Percentiles rank a stretch among this genome's conserved stretches.
These are phyloP conservation scores for Fraxinus dipetala DNA, from an alignment of 305 asterid species.

Conservation along the genomic window DNA sequence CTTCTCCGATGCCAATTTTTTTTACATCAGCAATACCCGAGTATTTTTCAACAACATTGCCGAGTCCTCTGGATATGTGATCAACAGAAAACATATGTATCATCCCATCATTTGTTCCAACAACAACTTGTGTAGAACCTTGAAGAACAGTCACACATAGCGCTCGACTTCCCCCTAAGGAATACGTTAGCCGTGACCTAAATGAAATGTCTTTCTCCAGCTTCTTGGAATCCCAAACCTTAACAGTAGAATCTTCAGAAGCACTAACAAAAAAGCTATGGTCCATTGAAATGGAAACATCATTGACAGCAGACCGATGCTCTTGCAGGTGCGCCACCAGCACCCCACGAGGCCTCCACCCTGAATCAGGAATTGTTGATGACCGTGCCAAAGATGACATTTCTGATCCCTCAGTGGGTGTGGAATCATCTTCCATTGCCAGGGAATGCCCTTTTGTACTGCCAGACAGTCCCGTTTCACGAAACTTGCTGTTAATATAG, in stretches of 20 bases:
- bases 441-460: slow-evolving; percentile 59
- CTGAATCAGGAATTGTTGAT: slow-evolving; percentile 86
- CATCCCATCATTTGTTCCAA: slow-evolving; percentile 90
- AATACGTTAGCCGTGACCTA: slow-evolving; percentile 88
- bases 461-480: slow-evolving; percentile 61
- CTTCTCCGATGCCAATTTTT: slow-evolving; percentile 66
- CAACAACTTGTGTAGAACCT: slow-evolving; percentile 80
- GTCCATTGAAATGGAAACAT: slow-evolving; percentile 85
- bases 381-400: slow-evolving; percentile 60
- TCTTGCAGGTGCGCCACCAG: slow-evolving; percentile 98
- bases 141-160: slow-evolving; percentile 82
- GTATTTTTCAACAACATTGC: slow-evolving; percentile 90
- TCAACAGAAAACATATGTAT: slow-evolving; percentile 92
- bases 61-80: slow-evolving; percentile 85
- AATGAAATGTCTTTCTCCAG: slow-evolving; percentile 98
- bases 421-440: slow-evolving; percentile 47
- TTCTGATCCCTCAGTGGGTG: slow-evolving; percentile 58
- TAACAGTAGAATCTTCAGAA: slow-evolving; percentile 94
- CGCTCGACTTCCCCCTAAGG: slow-evolving; percentile 84
- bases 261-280: slow-evolving; percentile 95
- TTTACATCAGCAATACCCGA: slow-evolving; percentile 89
- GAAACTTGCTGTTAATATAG: slow-evolving; percentile 51
- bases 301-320: slow-evolving; percentile 91
- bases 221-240: slow-evolving; percentile 98
- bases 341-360: slow-evolving; percentile 99